Conservation (phyloP, 768 basidiomycete genomes). For the Asterophora parasitica region DNA sequence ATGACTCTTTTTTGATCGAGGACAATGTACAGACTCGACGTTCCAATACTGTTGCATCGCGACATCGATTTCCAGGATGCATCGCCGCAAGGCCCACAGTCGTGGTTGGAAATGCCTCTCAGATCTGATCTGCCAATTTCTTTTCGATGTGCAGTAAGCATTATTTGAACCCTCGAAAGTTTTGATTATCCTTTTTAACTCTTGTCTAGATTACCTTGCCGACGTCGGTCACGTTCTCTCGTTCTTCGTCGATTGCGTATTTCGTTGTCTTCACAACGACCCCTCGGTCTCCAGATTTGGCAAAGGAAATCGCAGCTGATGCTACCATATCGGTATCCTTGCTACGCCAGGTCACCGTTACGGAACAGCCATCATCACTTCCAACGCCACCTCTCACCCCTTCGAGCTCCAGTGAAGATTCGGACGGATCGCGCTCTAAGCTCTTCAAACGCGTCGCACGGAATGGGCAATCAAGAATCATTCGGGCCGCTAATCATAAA, state of each 20-base stretch:
- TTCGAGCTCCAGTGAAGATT: constrained; percentile 40
- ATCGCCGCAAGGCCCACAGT: constrained; percentile 34
- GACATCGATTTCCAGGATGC: constrained; percentile 59
- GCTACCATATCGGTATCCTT: constrained; percentile 68
- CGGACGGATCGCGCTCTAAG: constrained; percentile 25
- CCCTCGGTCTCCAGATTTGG: constrained; percentile 47
- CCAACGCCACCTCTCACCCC: constrained; percentile 49
- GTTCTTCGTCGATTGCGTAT: constrained; percentile 59
- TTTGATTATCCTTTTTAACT: neutral
- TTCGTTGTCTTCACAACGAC: constrained; percentile 71
- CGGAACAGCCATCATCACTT: constrained; percentile 34
- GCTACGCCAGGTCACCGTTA: constrained; percentile 54
- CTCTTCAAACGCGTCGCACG: constrained; percentile 32
- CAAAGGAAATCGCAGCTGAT: constrained; percentile 64
- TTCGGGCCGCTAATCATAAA: constrained; percentile 20
- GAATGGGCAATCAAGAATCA: constrained; percentile 21
- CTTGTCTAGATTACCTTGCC: constrained; percentile 57
- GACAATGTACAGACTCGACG: constrained; percentile 45
- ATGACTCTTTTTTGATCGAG: constrained; percentile 7
- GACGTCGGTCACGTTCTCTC: constrained; percentile 54
- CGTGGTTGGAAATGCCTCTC: constrained; percentile 69
- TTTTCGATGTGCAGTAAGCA: constrained; percentile 64
- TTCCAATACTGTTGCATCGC: constrained; percentile 58
- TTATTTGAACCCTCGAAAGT: constrained; percentile 6
- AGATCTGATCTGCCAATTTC: constrained; percentile 58